Percentiles rank a stretch among this genome's conserved stretches.
These are phyloP conservation scores for Phytophthora hibernalis DNA, from an alignment of 352 stramenopile species.

Conservation along the genomic window DNA sequence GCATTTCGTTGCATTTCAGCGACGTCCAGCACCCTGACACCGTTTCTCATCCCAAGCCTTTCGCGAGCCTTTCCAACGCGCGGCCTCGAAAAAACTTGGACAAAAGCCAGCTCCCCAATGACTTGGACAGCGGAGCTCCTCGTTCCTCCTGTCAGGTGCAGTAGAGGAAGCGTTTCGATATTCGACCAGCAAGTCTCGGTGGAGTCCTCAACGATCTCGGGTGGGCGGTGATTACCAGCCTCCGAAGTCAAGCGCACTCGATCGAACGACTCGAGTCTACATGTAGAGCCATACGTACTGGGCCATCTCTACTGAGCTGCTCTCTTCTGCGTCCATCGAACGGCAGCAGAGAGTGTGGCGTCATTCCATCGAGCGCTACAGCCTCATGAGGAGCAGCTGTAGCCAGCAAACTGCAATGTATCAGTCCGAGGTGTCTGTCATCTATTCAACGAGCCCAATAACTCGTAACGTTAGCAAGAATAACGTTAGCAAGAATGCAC, in stretches of 20 bases:
- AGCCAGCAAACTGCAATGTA: not conserved
- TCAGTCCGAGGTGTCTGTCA: not conserved
- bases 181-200: slow-evolving; percentile 29
- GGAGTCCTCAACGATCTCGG: slow-evolving; percentile 31
- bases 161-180: slow-evolving; percentile 21
- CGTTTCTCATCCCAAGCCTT: slow-evolving; percentile 12
- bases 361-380: not conserved
- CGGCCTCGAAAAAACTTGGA: slow-evolving; percentile 27
- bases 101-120: slow-evolving; percentile 14
- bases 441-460: too few relatives aligned
- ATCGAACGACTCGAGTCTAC: too few relatives aligned
- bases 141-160: slow-evolving; percentile 7
- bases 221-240: slow-evolving; percentile 17
- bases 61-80: slow-evolving; percentile 16
- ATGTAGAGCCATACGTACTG: too few relatives aligned
- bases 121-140: slow-evolving; percentile 8
- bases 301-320: not conserved
- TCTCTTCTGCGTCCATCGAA: too few relatives aligned
- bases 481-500: too few relatives aligned
- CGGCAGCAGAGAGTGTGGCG: not conserved
- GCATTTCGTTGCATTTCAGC: not conserved
- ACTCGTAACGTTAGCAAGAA: too few relatives aligned
- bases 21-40: not conserved
- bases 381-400: not conserved
- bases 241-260: too few relatives aligned